Conservation (phyloP, 148 eudicot species). For the Rhododendron griersonianum region DNA sequence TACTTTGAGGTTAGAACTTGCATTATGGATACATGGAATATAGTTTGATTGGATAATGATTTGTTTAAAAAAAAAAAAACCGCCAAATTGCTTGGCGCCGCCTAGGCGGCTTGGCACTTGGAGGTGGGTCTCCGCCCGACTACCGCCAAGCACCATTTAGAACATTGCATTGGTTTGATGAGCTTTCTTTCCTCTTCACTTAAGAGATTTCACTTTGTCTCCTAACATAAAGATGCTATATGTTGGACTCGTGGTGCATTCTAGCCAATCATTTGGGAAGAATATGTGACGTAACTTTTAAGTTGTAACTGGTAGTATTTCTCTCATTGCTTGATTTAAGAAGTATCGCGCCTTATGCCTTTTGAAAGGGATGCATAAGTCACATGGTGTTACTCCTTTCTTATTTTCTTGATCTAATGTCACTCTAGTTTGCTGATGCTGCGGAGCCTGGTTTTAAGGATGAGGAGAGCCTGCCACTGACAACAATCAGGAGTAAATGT, state of each 20-base stretch:
- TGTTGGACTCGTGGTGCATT: not conserved
- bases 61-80: too few relatives aligned
- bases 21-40: too few relatives aligned
- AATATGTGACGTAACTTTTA: not conserved
- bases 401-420: conserved; percentile 13
- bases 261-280: not conserved
- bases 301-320: not conserved
- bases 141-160: too few relatives aligned
- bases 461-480: conserved; percentile 65
- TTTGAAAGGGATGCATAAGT: not conserved
- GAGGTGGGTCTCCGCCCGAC: too few relatives aligned
- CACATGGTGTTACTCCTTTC: conserved; percentile 4
- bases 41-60: too few relatives aligned
- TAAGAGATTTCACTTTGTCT: not conserved
- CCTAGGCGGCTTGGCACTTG: too few relatives aligned
- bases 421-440: conserved; percentile 40
- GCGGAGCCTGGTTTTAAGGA: conserved; percentile 58
- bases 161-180: too few relatives aligned
- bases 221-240: not conserved
- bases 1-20: too few relatives aligned
- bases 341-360: conserved; percentile 2
- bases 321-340: not conserved
- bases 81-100: too few relatives aligned
- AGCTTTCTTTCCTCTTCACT: not conserved
- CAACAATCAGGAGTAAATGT: conserved; percentile 87